Percentiles rank a stretch among this genome's conserved stretches.
These are phyloP conservation scores for Castanea sativa DNA, from an alignment of 306 rosid genomes.

Conservation along the genomic window DNA sequence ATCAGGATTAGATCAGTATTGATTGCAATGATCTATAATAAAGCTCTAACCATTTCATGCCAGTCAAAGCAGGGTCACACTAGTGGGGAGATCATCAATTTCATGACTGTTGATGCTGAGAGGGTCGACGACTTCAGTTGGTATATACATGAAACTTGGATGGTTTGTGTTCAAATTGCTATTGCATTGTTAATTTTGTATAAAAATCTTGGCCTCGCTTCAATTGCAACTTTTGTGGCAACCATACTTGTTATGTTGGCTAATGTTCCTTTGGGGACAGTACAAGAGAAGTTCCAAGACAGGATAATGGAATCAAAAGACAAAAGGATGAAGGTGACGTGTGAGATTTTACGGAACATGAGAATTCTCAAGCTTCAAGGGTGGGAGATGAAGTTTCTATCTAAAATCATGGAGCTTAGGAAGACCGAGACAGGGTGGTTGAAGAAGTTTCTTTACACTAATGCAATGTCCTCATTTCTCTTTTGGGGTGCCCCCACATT, in stretches of 20 bases:
- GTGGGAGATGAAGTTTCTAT: slow-evolving; percentile 27
- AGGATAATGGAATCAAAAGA: slow-evolving; percentile 25
- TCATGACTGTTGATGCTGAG: slow-evolving; percentile 53
- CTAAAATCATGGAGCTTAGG: background rate
- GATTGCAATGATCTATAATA: slow-evolving; percentile 40
- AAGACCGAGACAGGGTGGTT: slow-evolving; percentile 7
- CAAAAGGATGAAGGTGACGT: slow-evolving; percentile 9
- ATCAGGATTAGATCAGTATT: slow-evolving; percentile 35
- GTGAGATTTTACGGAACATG: slow-evolving; percentile 26
- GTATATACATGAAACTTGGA: slow-evolving; percentile 31
- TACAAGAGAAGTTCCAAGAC: slow-evolving; percentile 2
- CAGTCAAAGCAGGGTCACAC: slow-evolving; percentile 45
- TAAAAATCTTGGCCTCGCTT: slow-evolving; percentile 39
- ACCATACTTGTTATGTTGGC: slow-evolving; percentile 5
- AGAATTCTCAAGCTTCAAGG: slow-evolving; percentile 23
- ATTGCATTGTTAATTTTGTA: background rate
- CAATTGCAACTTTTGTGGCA: slow-evolving; percentile 26
- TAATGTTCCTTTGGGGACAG: slow-evolving; percentile 12
- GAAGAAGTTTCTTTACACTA: background rate
- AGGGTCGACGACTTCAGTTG: slow-evolving; percentile 38
- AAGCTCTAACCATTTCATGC: slow-evolving; percentile 48
- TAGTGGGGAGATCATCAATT: slow-evolving; percentile 50
- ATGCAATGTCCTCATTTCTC: background rate
- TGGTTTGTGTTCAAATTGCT: background rate
- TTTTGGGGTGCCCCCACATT: slow-evolving; percentile 11